phyloP scores from a whole-genome alignment of 495 filamentous ascomycete species.

The Penicillium cinerascens region DNA sequence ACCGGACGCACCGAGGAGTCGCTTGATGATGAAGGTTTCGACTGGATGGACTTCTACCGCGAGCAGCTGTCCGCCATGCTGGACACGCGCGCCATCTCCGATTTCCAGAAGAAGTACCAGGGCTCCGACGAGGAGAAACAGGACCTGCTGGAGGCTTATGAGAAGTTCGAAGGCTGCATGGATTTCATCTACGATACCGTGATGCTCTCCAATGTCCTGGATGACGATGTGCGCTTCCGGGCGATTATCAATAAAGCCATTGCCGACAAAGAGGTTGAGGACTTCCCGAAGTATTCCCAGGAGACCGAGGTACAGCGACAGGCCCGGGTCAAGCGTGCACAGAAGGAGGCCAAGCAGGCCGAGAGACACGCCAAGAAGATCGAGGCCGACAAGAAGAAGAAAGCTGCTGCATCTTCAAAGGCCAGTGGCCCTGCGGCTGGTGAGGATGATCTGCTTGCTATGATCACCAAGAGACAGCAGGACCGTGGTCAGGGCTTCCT shows the following conservation, averaged over 20 bases:
- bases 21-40: conserved; percentile 72
- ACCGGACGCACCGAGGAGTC: conserved; percentile 85
- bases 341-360: conserved; percentile 67
- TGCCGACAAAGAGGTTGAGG: conserved; percentile 56
- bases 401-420: conserved; percentile 37
- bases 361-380: conserved; percentile 66
- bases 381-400: conserved; percentile 56
- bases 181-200: conserved; percentile 71
- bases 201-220: conserved; percentile 78
- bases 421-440: conserved; percentile 8
- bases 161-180: conserved; percentile 65
- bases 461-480: conserved; percentile 27
- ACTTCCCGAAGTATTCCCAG: conserved; percentile 63
- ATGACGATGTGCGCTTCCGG: conserved; percentile 84
- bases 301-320: conserved; percentile 65
- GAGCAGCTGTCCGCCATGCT: conserved; percentile 73
- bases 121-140: conserved; percentile 77
- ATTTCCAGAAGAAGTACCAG: conserved; percentile 75
- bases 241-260: conserved; percentile 81
- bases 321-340: conserved; percentile 59
- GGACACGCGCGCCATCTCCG: conserved; percentile 62
- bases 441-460: conserved; percentile 22
- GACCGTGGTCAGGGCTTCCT: conserved; percentile 25
- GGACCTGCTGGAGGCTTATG: conserved; percentile 75
- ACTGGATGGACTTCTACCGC: conserved; percentile 85